These are phyloP conservation scores for Comarum palustre DNA, from an alignment of 306 rosid genomes.

Conservation along the genomic window DNA sequence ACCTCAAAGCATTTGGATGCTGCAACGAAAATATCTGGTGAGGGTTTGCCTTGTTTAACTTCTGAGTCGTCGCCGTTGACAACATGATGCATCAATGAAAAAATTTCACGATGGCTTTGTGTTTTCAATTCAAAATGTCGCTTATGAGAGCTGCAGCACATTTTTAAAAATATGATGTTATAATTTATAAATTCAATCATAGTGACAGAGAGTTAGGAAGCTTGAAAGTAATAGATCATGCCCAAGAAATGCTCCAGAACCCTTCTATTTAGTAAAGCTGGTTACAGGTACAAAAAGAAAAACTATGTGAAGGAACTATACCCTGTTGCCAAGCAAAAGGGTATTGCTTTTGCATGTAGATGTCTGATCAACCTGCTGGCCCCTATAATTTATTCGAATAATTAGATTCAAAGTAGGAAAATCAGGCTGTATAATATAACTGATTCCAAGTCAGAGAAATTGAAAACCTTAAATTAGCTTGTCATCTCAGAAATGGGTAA, in stretches of 20 bases:
- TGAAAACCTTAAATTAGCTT: not conserved
- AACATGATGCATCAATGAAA: conserved; percentile 82
- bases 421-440: not conserved
- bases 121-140: conserved; percentile 86
- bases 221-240: not conserved
- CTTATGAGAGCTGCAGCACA: conserved; percentile 60
- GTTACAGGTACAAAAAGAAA: not conserved
- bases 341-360: conserved; percentile 76
- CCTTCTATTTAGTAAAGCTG: conserved; percentile 1
- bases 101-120: conserved; percentile 62
- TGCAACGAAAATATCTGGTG: conserved; percentile 80
- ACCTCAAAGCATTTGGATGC: conserved; percentile 98
- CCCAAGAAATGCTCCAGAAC: conserved; percentile 13
- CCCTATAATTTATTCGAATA: conserved; percentile 39
- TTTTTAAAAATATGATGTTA: conserved; percentile 13
- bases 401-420: not conserved
- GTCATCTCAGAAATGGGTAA: not conserved
- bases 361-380: conserved; percentile 66
- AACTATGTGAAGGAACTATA: conserved; percentile 22
- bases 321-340: conserved; percentile 86
- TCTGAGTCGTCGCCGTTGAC: conserved; percentile 95
- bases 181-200: not conserved
- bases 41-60: conserved; percentile 92
- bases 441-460: too few species aligned
- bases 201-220: not conserved